A percentile compares a stretch with the other conserved stretches of the same genome.
phyloP scores from a whole-genome alignment of 2,329 filamentous ascomycete species.

The Hypoxylon sp. region DNA sequence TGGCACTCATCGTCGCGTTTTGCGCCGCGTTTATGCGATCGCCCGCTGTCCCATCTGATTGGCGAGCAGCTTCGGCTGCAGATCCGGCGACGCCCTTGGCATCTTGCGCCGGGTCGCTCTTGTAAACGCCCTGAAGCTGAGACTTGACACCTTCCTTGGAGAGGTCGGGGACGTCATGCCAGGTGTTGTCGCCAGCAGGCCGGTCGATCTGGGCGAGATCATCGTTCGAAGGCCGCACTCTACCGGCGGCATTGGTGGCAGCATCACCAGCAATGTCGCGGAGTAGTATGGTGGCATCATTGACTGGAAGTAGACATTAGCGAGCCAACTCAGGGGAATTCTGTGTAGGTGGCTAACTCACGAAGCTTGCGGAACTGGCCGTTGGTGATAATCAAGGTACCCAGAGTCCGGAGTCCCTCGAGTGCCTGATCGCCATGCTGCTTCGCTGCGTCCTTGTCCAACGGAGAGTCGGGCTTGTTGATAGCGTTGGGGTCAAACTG shows the following conservation, averaged over 20 bases:
- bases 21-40: slow-evolving; percentile 43
- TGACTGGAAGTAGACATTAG: slow-evolving; percentile 56
- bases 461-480: slow-evolving; percentile 67
- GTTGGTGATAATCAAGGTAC: slow-evolving; percentile 90
- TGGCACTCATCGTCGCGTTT: slow-evolving; percentile 46
- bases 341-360: slow-evolving; percentile 54
- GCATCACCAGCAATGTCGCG: slow-evolving; percentile 94
- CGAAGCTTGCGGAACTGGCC: slow-evolving; percentile 93
- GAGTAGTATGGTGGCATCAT: slow-evolving; percentile 79
- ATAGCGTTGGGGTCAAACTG: slow-evolving; percentile 72
- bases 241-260: slow-evolving; percentile 77
- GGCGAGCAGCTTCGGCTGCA: slow-evolving; percentile 54
- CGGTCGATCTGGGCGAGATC: slow-evolving; percentile 77
- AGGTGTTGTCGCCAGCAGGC: slow-evolving; percentile 90
- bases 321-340: not conserved
- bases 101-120: slow-evolving; percentile 64
- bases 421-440: slow-evolving; percentile 85
- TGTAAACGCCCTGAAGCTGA: slow-evolving; percentile 70
- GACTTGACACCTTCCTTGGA: slow-evolving; percentile 73
- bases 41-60: slow-evolving; percentile 39
- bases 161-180: slow-evolving; percentile 86
- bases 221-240: slow-evolving; percentile 80
- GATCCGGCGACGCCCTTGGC: slow-evolving; percentile 64
- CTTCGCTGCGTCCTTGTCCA: slow-evolving; percentile 79
- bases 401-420: slow-evolving; percentile 85